Evolutionary conservation across 129 eudicot species (phyloP), one percentile per base, ranked within the genome.

Genomic region (Gnaphalium uliginosum): DNA sequence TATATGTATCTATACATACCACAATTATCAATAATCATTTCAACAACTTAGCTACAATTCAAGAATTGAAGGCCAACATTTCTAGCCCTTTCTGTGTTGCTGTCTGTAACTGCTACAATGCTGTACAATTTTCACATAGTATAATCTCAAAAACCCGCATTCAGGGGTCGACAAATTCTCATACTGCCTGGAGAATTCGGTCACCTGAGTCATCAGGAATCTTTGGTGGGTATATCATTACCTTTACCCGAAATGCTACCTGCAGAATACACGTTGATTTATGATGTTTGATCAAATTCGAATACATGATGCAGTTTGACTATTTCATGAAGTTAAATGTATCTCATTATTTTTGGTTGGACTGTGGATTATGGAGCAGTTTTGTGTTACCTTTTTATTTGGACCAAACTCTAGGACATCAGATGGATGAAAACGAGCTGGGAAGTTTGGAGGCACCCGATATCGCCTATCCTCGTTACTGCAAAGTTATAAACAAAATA

Each of bases 241-340:
- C 94, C 72, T 94, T 94, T 58, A 91, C 97, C 70, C 99, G 96
- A 76, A 85, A 94, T 1, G 82, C 79, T 66, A 80, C 94, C 99
- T 94, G 87, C 69, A 81, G 32, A 48, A 48, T 68, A 61, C 27
- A 72, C 30, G 33, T 78, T 32, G 41, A 51, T 25, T 61, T 5
- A 25, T 23, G n/a, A 18, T 24, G 30, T 35, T 9, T 65, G 21
- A 72, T 60, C 8, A 23, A 58, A 68, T 67, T 67, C 15, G 8
- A 43, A 4, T 11, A 17, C 18, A 51, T 22, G 8, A 78, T 14
- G 17, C 21, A 4, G 30, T 66, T 64, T 62, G 13, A 48, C 65
- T 30, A 25, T 72, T 26, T 53, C 4, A 51, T 46, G 29, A 56
- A 64, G 74, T 75, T 53, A 60, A 69, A 60, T 18, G 48, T 5